phyloP scores from a whole-genome alignment of 352 stramenopile genomes.

The Phytophthora kernoviae region DNA sequence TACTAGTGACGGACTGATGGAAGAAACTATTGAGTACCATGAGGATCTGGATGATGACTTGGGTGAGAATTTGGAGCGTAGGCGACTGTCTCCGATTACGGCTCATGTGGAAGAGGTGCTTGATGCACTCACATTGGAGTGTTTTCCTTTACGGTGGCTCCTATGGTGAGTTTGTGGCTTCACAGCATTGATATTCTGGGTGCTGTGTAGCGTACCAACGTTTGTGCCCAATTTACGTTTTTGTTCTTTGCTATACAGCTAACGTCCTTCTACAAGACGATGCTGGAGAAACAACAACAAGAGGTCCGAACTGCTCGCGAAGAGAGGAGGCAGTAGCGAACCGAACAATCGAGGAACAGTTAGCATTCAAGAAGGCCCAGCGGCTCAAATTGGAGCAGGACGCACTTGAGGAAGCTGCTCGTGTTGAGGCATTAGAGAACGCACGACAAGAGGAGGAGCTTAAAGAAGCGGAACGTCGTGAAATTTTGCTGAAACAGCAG shows the following conservation, averaged over 20 bases:
- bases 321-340: constrained; percentile 30
- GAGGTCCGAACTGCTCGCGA: constrained; percentile 28
- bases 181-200: not conserved
- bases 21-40: constrained; percentile 44
- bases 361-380: constrained; percentile 17
- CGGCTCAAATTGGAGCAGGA: constrained; percentile 27
- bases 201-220: too few species aligned
- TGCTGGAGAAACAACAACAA: constrained; percentile 39
- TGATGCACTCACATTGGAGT: constrained; percentile 45
- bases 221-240: constrained; percentile 1
- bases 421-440: constrained; percentile 16
- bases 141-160: constrained; percentile 30
- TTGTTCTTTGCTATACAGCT: constrained; percentile 24
- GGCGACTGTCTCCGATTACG: constrained; percentile 21
- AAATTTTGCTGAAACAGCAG: constrained; percentile 40
- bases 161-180: constrained; percentile 21
- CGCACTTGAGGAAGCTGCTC: constrained; percentile 25
- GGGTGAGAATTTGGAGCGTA: not conserved
- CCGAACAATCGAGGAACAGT: constrained; percentile 22
- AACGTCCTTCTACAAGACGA: constrained; percentile 37
- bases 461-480: constrained; percentile 24
- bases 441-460: constrained; percentile 26
- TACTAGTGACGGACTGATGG: constrained; percentile 52
- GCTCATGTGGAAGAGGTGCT: constrained; percentile 39
- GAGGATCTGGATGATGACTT: constrained; percentile 9